A percentile compares a stretch with the other conserved stretches of the same genome.
Conservation (phyloP, 1,284 basidiomycete species). For the Earliella scabrosa region DNA sequence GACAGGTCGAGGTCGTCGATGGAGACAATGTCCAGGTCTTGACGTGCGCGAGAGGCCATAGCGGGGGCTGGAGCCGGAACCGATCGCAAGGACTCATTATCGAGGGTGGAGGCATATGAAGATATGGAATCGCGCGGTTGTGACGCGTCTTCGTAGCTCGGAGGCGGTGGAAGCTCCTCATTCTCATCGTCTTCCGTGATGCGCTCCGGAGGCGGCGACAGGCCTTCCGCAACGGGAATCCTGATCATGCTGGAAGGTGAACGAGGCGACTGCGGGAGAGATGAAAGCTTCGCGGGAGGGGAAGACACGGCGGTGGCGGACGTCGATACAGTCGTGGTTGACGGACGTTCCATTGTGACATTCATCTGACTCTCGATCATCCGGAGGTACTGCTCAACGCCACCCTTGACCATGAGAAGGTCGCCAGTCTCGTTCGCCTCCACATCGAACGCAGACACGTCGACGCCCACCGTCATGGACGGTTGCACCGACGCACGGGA, state of each 20-base stretch:
- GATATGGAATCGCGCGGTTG: conserved; percentile 14
- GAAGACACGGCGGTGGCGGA: conserved; percentile 13
- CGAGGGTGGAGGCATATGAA: conserved; percentile 16
- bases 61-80: neutral
- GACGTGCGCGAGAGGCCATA: conserved; percentile 4
- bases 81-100: conserved; percentile 32
- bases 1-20: conserved; percentile 78
- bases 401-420: conserved; percentile 60
- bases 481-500: conserved; percentile 46
- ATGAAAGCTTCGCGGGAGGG: conserved; percentile 11
- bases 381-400: conserved; percentile 68
- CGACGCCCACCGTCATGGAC: conserved; percentile 50
- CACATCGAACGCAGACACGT: conserved; percentile 70
- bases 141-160: conserved; percentile 14
- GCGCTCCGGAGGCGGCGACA: conserved; percentile 11
- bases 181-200: conserved; percentile 14
- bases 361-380: conserved; percentile 49
- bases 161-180: conserved; percentile 30
- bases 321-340: conserved; percentile 10
- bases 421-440: conserved; percentile 63
- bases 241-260: conserved; percentile 21
- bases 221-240: conserved; percentile 1
- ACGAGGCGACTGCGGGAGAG: conserved; percentile 21
- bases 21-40: conserved; percentile 64
- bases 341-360: conserved; percentile 8